phyloP scores from a whole-genome alignment of 2,329 filamentous ascomycete genomes.

The Geosmithia morbida region DNA sequence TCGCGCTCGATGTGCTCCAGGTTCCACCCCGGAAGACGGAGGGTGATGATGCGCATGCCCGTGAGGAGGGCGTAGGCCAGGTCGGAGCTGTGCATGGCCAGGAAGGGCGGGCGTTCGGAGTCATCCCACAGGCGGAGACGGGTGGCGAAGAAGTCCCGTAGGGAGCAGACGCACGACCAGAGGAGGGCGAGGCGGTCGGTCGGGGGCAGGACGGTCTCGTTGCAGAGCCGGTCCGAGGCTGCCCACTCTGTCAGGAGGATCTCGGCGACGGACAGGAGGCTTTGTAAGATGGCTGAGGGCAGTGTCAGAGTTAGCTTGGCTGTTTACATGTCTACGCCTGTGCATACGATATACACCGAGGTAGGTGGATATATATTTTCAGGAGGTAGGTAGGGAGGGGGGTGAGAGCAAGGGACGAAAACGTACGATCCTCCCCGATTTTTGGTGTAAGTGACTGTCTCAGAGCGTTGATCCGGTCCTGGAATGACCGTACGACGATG shows the following conservation, averaged over 20 bases:
- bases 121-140: constrained; percentile 14
- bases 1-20: constrained; percentile 10
- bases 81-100: constrained; percentile 30
- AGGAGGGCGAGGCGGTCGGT: constrained; percentile 28
- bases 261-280: constrained; percentile 28
- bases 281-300: constrained; percentile 20
- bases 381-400: neutral
- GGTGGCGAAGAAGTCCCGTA: constrained; percentile 22
- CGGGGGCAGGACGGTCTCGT: constrained; percentile 14
- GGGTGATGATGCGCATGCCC: constrained; percentile 28
- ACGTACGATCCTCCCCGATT: constrained; percentile 19
- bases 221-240: constrained; percentile 22
- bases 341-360: neutral
- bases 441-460: constrained; percentile 18
- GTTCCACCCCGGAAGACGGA: constrained; percentile 32
- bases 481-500: constrained; percentile 26
- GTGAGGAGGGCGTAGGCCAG: constrained; percentile 30
- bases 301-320: neutral
- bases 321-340: neutral
- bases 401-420: neutral
- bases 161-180: constrained; percentile 26
- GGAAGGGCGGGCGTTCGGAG: constrained; percentile 21
- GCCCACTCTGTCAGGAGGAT: constrained; percentile 31
- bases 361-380: neutral
- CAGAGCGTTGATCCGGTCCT: constrained; percentile 26